Conservation (phyloP, 2,329 filamentous ascomycete genomes). For the Sporothrix variecibatus region DNA sequence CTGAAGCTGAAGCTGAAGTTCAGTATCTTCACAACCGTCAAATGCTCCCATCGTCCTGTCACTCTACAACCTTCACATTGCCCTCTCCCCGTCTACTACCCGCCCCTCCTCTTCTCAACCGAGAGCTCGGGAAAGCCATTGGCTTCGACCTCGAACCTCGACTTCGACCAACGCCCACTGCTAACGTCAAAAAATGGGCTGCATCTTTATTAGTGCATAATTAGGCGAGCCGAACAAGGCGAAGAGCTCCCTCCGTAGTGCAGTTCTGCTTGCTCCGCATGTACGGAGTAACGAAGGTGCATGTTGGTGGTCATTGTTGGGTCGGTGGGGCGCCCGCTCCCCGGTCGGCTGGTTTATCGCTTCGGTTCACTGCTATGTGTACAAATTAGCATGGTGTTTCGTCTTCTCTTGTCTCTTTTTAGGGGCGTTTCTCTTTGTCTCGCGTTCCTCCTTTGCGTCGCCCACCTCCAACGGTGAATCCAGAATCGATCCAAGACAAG, state of each 20-base stretch:
- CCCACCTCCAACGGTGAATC: neutral
- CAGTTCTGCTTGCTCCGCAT: neutral
- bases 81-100: neutral
- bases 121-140: no score
- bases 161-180: neutral
- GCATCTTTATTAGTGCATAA: neutral
- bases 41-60: neutral
- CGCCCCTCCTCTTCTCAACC: neutral
- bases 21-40: neutral
- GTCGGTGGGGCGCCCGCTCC: neutral
- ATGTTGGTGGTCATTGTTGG: neutral
- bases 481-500: neutral
- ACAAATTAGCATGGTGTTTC: no score
- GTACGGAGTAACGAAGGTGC: neutral
- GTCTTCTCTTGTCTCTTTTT: neutral
- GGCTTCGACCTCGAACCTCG: no score
- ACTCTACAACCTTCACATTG: neutral
- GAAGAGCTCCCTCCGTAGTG: neutral
- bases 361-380: neutral
- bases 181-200: neutral
- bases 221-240: slow-evolving; percentile 1
- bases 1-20: neutral
- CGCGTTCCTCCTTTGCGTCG: neutral
- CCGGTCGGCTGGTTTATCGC: slow-evolving; percentile 1
- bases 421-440: neutral